These are phyloP conservation scores for Phytophthora capsici DNA, from an alignment of 352 stramenopile species.

Conservation along the genomic window DNA sequence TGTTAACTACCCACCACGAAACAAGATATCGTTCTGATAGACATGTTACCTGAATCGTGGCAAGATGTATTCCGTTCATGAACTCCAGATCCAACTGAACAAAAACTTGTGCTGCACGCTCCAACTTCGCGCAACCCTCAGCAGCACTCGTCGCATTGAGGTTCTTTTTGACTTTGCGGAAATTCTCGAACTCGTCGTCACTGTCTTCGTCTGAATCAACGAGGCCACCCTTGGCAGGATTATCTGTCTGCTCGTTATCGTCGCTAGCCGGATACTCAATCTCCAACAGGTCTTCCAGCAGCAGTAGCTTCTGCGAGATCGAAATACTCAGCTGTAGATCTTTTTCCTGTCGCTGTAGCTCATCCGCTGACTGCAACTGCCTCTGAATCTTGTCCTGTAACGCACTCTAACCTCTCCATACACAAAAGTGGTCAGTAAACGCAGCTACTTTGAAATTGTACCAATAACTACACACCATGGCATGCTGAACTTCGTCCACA, in stretches of 20 bases:
- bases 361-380: constrained; percentile 49
- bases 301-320: constrained; percentile 78
- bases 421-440: constrained; percentile 4
- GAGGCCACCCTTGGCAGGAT: not conserved
- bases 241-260: constrained; percentile 18
- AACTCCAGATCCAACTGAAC: constrained; percentile 84
- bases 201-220: constrained; percentile 36
- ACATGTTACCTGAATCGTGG: constrained; percentile 64
- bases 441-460: not conserved
- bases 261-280: constrained; percentile 48
- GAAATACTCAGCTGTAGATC: constrained; percentile 70
- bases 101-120: constrained; percentile 77
- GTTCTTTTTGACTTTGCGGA: constrained; percentile 56
- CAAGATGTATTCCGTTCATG: constrained; percentile 69
- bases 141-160: constrained; percentile 42
- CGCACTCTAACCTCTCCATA: constrained; percentile 36
- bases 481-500: constrained; percentile 71
- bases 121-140: constrained; percentile 75
- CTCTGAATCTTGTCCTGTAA: constrained; percentile 62
- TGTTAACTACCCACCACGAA: not conserved
- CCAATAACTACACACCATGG: constrained; percentile 49
- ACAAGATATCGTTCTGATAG: not conserved
- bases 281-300: constrained; percentile 81
- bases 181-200: constrained; percentile 79
- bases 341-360: constrained; percentile 53